Conservation (phyloP, 495 filamentous ascomycete genomes). For the Glarea lozoyensis region DNA sequence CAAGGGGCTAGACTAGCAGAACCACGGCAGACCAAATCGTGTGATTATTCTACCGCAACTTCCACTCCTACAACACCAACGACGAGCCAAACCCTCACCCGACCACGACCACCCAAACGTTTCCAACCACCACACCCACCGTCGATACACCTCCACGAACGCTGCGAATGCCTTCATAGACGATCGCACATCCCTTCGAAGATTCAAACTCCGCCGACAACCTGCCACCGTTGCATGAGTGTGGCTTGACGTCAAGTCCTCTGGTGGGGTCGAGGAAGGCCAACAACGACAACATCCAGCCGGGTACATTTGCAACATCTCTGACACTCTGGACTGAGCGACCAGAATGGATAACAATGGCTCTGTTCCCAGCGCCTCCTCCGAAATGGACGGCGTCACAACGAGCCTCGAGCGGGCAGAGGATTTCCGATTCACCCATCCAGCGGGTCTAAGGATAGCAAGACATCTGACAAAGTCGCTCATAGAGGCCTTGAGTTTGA, state of each 20-base stretch:
- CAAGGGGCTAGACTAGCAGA: too few relatives aligned
- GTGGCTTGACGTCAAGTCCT: slow-evolving; percentile 2
- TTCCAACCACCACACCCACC: too few relatives aligned
- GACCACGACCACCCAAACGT: too few relatives aligned
- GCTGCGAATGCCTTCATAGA: too few relatives aligned
- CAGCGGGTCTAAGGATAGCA: slow-evolving; percentile 14
- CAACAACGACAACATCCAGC: not conserved
- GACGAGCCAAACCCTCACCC: too few relatives aligned
- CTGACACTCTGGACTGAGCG: not conserved
- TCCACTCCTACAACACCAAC: too few relatives aligned
- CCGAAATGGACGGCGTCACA: not conserved
- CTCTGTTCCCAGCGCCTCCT: slow-evolving; percentile 2
- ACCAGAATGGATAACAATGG: slow-evolving; percentile 1
- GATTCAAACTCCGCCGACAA: not conserved
- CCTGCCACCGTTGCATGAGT: not conserved
- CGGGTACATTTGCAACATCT: not conserved
- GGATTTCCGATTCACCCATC: slow-evolving; percentile 14
- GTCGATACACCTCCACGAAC: too few relatives aligned
- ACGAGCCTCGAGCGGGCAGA: slow-evolving; percentile 10
- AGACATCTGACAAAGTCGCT: slow-evolving; percentile 8
- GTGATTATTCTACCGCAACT: too few relatives aligned
- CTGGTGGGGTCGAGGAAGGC: slow-evolving; percentile 1
- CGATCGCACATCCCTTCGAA: not conserved
- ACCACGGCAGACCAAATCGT: too few relatives aligned
- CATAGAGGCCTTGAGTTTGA: too few relatives aligned